These are phyloP conservation scores for Geotrichum macrosporum DNA, from an alignment of 1,139 yeast genomes.

Conservation along the genomic window DNA sequence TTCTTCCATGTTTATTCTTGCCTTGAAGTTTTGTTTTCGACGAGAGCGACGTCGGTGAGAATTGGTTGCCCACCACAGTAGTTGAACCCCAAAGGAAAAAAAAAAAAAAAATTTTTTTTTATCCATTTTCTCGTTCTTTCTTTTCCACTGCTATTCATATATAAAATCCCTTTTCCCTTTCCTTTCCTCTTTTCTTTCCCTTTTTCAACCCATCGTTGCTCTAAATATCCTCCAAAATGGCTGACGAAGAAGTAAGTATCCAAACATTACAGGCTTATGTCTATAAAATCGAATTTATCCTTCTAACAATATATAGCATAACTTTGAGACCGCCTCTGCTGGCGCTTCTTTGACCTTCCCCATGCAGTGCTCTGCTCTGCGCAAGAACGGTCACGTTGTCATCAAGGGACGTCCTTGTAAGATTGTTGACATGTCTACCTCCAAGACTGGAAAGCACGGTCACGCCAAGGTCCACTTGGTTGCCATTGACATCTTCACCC, in stretches of 20 bases:
- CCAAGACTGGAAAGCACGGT: constrained; percentile 99
- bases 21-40: too few relatives aligned
- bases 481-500: constrained; percentile 97
- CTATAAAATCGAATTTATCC: too few relatives aligned
- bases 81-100: too few relatives aligned
- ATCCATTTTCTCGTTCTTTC: too few relatives aligned
- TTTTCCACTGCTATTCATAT: too few relatives aligned
- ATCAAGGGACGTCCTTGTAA: constrained; percentile 99
- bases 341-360: constrained; percentile 99
- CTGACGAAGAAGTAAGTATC: constrained; percentile 24
- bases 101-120: too few relatives aligned
- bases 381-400: constrained; percentile 99
- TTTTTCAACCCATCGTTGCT: constrained; percentile 2
- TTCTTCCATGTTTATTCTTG: too few relatives aligned
- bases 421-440: constrained; percentile 99
- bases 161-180: constrained; percentile 3
- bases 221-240: constrained; percentile 19
- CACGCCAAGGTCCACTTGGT: constrained; percentile 99
- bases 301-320: too few relatives aligned
- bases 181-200: constrained; percentile 9
- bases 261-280: too few relatives aligned
- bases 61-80: too few relatives aligned
- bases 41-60: too few relatives aligned
- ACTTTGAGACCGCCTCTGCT: constrained; percentile 97
- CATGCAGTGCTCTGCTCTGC: constrained; percentile 99